Conservation (phyloP, 2,329 filamentous ascomycete genomes). For the Colletotrichum tamarilloi region DNA sequence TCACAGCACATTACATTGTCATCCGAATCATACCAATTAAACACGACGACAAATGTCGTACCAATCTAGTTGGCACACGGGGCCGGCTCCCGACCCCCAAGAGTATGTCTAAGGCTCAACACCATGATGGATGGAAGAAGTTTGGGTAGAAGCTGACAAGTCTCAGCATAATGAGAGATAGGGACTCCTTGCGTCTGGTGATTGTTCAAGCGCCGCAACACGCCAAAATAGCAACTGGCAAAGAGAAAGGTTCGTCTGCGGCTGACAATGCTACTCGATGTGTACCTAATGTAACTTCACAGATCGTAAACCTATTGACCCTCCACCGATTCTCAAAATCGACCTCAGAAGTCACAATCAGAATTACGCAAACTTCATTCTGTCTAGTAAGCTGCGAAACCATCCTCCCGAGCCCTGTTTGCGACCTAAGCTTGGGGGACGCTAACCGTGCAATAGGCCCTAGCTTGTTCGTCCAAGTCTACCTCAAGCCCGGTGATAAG, state of each 20-base stretch:
- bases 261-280: neutral
- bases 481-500: conserved; percentile 53
- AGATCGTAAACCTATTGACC: conserved; percentile 90
- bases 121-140: neutral
- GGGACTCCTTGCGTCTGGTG: neutral
- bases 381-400: neutral
- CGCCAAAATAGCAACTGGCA: conserved; percentile 20
- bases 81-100: neutral
- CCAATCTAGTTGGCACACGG: neutral
- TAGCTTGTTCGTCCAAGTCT: conserved; percentile 60
- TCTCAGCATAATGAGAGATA: neutral
- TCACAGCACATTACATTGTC: neutral
- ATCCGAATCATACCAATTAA: neutral
- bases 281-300: neutral
- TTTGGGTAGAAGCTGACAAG: neutral
- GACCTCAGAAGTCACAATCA: conserved; percentile 52
- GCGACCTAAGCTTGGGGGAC: neutral
- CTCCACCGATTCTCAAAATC: conserved; percentile 85
- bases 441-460: conserved; percentile 48
- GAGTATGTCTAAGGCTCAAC: neutral
- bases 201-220: conserved; percentile 2
- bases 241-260: conserved; percentile 72
- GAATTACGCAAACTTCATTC: neutral
- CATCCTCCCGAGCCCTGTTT: neutral
- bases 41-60: neutral